These are phyloP conservation scores for Thraustochytrium sp. DNA, from an alignment of 352 stramenopile genomes.

Conservation along the genomic window DNA sequence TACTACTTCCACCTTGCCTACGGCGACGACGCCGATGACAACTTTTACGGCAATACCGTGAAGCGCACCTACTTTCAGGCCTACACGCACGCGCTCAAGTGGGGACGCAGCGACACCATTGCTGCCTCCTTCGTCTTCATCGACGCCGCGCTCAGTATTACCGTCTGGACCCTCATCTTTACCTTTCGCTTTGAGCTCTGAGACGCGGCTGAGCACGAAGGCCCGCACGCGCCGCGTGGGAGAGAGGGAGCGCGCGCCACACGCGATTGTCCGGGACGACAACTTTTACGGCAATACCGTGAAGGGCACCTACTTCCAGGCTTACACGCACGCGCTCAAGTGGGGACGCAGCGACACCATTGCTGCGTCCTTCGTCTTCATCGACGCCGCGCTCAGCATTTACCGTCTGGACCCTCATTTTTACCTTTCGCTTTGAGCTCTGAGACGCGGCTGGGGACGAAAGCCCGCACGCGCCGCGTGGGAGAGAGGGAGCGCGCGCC, in stretches of 20 bases:
- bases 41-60: not conserved
- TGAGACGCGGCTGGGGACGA: not conserved
- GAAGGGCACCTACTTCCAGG: not conserved
- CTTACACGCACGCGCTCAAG: not conserved
- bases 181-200: not conserved
- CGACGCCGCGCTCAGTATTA: not conserved
- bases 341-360: not conserved
- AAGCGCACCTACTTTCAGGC: not conserved
- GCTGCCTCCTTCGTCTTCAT: not conserved
- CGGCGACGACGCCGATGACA: not conserved
- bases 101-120: not conserved
- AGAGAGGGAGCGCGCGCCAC: not conserved
- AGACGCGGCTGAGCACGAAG: not conserved
- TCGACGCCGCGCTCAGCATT: not conserved
- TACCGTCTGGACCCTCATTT: not conserved
- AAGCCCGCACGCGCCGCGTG: not conserved
- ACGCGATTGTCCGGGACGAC: too few species aligned
- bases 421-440: not conserved
- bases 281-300: not conserved
- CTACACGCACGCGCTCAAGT: not conserved
- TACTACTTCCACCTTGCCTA: not conserved
- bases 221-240: not conserved
- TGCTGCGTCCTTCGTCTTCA: not conserved
- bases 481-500: not conserved
- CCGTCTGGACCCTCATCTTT: slow-evolving; percentile 1